phyloP scores from a whole-genome alignment of 192 early-diverging fungal species.

The Coemansia sp. region DNA sequence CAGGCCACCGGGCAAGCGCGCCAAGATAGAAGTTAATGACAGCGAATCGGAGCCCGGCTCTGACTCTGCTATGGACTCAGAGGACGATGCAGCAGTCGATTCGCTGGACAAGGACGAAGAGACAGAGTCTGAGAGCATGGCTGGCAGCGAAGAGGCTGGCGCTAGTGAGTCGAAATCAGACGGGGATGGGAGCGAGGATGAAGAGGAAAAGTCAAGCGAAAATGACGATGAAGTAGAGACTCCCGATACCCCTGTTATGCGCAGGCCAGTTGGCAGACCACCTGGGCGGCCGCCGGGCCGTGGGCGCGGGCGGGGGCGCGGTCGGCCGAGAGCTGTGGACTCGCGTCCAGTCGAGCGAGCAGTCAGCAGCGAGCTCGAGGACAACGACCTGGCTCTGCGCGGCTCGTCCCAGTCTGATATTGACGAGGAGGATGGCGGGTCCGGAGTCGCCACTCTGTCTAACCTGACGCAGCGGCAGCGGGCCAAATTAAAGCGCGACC shows the following conservation, averaged over 20 bases:
- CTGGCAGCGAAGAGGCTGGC: not conserved
- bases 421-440: conserved; percentile 10
- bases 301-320: not conserved
- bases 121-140: conserved; percentile 6
- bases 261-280: not conserved
- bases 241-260: not conserved
- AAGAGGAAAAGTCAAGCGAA: not conserved
- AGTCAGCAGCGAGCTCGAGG: conserved; percentile 6
- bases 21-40: not conserved
- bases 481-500: conserved; percentile 60
- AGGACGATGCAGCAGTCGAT: not conserved
- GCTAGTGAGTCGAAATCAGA: not conserved
- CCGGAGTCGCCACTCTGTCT: not conserved
- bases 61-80: conserved; percentile 3
- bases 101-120: not conserved
- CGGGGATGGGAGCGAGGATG: not conserved
- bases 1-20: not conserved
- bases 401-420: conserved; percentile 8
- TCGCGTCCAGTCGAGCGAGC: not conserved
- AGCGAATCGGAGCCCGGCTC: not conserved
- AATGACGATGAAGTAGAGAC: not conserved
- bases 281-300: not conserved
- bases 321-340: conserved; percentile 8
- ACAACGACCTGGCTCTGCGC: not conserved
- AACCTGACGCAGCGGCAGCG: conserved; percentile 70